phyloP scores from a whole-genome alignment of 1,284 basidiomycete genomes.

The Naganishia sp. region DNA sequence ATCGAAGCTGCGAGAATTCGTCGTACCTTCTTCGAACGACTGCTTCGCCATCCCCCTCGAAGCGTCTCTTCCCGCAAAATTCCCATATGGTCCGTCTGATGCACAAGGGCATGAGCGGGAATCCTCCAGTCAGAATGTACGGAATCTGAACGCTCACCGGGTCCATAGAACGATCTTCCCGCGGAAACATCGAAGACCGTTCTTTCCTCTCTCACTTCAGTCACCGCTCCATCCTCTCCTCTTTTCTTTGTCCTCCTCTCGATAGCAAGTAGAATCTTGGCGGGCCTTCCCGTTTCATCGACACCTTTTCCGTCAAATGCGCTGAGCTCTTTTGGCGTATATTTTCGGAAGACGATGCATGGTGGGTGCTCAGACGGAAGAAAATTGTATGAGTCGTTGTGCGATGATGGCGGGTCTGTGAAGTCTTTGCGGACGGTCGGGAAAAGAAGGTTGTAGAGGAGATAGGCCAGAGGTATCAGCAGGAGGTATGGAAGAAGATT shows the following conservation, averaged over 20 bases:
- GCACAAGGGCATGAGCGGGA: neutral
- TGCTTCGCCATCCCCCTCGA: constrained; percentile 96
- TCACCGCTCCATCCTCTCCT: constrained; percentile 52
- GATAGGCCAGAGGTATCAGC: constrained; percentile 55
- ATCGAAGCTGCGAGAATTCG: neutral
- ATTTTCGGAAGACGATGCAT: constrained; percentile 71
- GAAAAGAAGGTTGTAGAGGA: constrained; percentile 70
- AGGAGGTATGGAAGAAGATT: constrained; percentile 19
- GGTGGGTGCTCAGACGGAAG: constrained; percentile 76
- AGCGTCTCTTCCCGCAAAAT: constrained; percentile 92
- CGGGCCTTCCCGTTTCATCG: constrained; percentile 46
- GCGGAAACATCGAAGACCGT: constrained; percentile 88
- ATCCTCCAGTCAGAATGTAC: neutral
- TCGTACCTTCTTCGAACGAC: constrained; percentile 78
- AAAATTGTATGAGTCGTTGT: constrained; percentile 72
- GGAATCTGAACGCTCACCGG: constrained; percentile 62
- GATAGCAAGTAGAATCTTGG: constrained; percentile 81
- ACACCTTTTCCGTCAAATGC: constrained; percentile 67
- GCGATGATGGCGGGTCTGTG: constrained; percentile 39
- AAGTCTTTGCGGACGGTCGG: constrained; percentile 58
- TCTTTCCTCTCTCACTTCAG: constrained; percentile 77
- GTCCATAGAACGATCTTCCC: constrained; percentile 88
- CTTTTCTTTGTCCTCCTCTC: constrained; percentile 58
- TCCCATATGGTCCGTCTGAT: constrained; percentile 91
- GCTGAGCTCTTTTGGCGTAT: constrained; percentile 70